Evolutionary conservation across 441 rosid species (phyloP).

Genomic region (Viola pubescens): DNA sequence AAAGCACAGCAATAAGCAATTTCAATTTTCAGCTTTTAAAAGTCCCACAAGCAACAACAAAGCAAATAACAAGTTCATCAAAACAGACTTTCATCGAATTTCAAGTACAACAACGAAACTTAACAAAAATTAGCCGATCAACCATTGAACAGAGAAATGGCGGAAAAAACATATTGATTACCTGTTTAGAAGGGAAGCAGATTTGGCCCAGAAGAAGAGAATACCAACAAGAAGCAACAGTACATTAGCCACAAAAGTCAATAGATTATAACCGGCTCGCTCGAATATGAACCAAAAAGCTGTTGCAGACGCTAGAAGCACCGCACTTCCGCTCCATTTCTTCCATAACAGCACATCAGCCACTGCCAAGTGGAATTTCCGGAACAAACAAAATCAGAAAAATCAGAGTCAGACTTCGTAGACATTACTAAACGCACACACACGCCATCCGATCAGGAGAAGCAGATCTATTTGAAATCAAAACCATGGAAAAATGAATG

Average conservation of each 20-base stretch:
- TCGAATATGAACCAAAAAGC: constrained; percentile 64
- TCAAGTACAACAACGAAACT: neutral
- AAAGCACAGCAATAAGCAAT: constrained; percentile 10
- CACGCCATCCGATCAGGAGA: neutral
- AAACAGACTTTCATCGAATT: neutral
- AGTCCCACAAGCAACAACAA: neutral
- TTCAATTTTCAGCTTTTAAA: neutral
- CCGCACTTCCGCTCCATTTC: constrained; percentile 39
- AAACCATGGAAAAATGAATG: neutral
- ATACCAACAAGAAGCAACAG: constrained; percentile 50
- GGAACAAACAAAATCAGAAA: neutral
- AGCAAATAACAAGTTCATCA: neutral
- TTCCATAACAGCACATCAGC: constrained; percentile 69
- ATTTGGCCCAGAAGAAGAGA: constrained; percentile 93
- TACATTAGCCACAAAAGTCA: constrained; percentile 51
- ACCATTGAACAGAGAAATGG: neutral
- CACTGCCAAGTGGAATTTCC: constrained; percentile 25
- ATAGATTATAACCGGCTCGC: constrained; percentile 55
- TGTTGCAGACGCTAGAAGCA: constrained; percentile 46
- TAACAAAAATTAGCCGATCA: neutral
- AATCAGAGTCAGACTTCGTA: neutral
- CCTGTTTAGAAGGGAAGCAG: constrained; percentile 91
- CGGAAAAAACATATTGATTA: constrained; percentile 7
- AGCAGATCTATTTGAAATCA: constrained; percentile 7
- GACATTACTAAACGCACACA: neutral